Base-by-base conservation (phyloP, 768 basidiomycete genomes). In the Rhizopogon vinicolor region DNA sequence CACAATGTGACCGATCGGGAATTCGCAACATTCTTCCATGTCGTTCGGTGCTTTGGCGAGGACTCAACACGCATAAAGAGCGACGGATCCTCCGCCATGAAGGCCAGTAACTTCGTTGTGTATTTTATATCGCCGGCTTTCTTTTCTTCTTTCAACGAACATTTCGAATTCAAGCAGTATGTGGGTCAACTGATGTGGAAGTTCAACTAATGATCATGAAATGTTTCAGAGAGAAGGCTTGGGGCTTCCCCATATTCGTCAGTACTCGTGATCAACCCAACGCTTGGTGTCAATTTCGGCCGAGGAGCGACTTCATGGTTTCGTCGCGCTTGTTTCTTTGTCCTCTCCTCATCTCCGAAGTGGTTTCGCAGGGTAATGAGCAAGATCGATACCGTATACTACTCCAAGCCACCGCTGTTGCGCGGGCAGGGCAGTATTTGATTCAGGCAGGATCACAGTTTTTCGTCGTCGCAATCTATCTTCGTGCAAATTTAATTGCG, bases 91-190 rank as follows among this genome's bases (percentile, higher is more conserved):
- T 60, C 49, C 33, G 43, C 42, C 31, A 9, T 45, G n/a, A 57
- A 60, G 46, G 52, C 59, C 8, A 54, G 56, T 18, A 59, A 53
- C 13, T 64, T 64, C 37, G 12, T 37, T 7, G 25, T 52, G 1
- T 13, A 61, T 50, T 57, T 64, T 3, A 10, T 62, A 22, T 53
- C 44, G 1, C 60, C 63, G 1, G 57, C 53, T 0, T 63, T 63
- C 18, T 63, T 55, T 52, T 53, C 43, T 9, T 8, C 3, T 16
- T 7, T 13, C 7, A 31, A 31, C n/a, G 16, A 5, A 45, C 40
- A 2, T 22, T 52, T 49, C n/a, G n/a, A 45, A 3, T 25, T 33
- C n/a, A 44, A 43, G 5, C 3, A 54, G 43, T 63, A 41, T 18
- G 22, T 50, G 0, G 52, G 33, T 35, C 33, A 35, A 8, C 33